Evolutionary conservation across 208 protist species (phyloP).

Genomic region (Wallacemonas rigidus): DNA sequence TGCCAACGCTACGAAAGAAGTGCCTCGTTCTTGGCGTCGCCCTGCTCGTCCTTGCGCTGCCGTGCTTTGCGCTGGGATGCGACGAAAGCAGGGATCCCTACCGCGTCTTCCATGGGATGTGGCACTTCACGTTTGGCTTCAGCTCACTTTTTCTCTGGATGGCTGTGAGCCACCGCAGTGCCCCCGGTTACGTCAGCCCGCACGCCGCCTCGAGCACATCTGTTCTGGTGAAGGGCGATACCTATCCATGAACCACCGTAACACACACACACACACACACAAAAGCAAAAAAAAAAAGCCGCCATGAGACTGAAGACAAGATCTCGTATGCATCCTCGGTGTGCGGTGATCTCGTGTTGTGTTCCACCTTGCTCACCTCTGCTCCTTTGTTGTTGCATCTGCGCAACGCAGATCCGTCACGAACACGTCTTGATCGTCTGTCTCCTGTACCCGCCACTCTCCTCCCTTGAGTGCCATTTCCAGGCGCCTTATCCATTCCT

Average conservation of each 20-base stretch:
- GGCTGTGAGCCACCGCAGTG: constrained; percentile 23
- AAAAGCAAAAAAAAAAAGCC: background rate
- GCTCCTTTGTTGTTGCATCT: no score
- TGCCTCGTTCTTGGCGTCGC: constrained; percentile 24
- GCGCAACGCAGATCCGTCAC: no score
- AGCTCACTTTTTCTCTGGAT: constrained; percentile 57
- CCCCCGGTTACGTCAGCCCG: background rate
- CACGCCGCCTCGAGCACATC: background rate
- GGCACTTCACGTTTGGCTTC: constrained; percentile 70
- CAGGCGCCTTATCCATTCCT: no score
- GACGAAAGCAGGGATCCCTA: constrained; percentile 61
- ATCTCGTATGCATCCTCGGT: no score
- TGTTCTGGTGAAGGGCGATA: constrained; percentile 3
- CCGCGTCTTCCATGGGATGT: constrained; percentile 77
- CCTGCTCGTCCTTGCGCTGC: constrained; percentile 30
- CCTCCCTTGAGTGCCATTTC: no score
- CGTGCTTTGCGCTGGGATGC: constrained; percentile 63
- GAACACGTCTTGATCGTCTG: no score
- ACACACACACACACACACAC: constrained; percentile 2
- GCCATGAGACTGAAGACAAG: background rate
- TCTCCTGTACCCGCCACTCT: no score
- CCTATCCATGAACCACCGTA: background rate
- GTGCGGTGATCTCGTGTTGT: no score
- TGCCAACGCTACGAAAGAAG: constrained; percentile 21
- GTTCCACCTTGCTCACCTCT: no score